Evolutionary conservation across 1,284 basidiomycete genomes (phyloP), one percentile per base, ranked within the genome.

Genomic region (Rhodotorula sp.): DNA sequence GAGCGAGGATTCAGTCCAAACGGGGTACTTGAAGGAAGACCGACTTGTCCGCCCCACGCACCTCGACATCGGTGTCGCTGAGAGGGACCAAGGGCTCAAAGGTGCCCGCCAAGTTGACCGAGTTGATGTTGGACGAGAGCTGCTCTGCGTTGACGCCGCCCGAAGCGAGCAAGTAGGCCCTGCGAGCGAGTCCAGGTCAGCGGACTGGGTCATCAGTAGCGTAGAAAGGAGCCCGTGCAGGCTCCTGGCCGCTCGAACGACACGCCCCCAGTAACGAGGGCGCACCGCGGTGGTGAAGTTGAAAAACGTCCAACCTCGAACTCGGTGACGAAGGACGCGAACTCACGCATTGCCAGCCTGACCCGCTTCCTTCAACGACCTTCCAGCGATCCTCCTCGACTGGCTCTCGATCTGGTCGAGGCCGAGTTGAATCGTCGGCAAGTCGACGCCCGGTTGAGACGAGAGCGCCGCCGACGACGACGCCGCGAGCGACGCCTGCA

Each of bases 401-500:
- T 95, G 92, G 0, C 89, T 89, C 80, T 97, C 92, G 75, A 97
- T 91, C 83, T 97, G 92, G 81, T 95, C 92, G 54, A 97, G 85
- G 5, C 91, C 91, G 61, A 95, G 88, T 73, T 92, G 88, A 49
- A 97, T 89, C 5, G 89, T 86, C 14, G 93, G 93, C 2, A 97
- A 83, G 61, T 71, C 67, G 52, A 59, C 52, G 47, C 50, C 61
- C 54, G 54, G 26, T 28, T 26, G 54, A 55, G 54, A 55, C 38
- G 38, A 43, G n/a, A 55, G n/a, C 19, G 62, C 19, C 26, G 55
- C 67, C 26, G 54, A 55, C 26, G 62, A 57, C 45, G 63, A 57
- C 45, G 54, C 28, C 15, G 57, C 34, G 43, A 61, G 61, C 31
- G 50, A 67, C 56, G 54, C 71, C 62, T 72, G 67, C 28, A 79